Percentiles rank a stretch among this genome's conserved stretches.
These are phyloP conservation scores for Persicaria tinctoria DNA, from an alignment of 148 eudicot genomes.

Conservation along the genomic window DNA sequence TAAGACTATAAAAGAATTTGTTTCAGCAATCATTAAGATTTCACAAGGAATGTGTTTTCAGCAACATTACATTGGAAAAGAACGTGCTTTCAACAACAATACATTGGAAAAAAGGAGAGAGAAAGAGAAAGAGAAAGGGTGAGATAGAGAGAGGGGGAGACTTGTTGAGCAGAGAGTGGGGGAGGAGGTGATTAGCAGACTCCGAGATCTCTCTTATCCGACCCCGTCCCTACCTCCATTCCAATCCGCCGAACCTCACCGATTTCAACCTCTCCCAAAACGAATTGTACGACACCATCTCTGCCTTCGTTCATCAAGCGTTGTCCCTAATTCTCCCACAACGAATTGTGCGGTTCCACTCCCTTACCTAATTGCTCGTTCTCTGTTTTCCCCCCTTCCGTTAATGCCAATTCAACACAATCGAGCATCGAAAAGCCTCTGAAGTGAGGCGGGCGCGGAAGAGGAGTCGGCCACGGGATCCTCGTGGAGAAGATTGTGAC, in stretches of 20 bases:
- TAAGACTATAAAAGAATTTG: too few relatives aligned
- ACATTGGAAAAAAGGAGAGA: too few relatives aligned
- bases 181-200: too few relatives aligned
- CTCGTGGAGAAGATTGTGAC: conserved; percentile 38
- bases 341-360: conserved; percentile 50
- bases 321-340: conserved; percentile 50
- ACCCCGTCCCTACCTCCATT: conserved; percentile 30
- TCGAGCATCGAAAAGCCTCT: conserved; percentile 11
- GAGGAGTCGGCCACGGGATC: conserved; percentile 37
- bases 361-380: conserved; percentile 47
- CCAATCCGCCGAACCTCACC: conserved; percentile 13
- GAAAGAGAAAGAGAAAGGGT: too few relatives aligned
- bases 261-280: conserved; percentile 64
- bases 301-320: conserved; percentile 18
- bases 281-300: conserved; percentile 43
- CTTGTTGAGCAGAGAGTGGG: too few relatives aligned
- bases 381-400: conserved; percentile 14
- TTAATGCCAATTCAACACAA: conserved; percentile 17
- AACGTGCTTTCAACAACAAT: too few relatives aligned
- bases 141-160: too few relatives aligned
- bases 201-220: conserved; percentile 1
- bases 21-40: too few relatives aligned
- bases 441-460: background rate
- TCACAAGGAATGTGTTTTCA: too few relatives aligned
- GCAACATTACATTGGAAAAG: too few relatives aligned